Evolutionary conservation across 1,284 basidiomycete species (phyloP).

Genomic region (Boletus semigastroideus): DNA sequence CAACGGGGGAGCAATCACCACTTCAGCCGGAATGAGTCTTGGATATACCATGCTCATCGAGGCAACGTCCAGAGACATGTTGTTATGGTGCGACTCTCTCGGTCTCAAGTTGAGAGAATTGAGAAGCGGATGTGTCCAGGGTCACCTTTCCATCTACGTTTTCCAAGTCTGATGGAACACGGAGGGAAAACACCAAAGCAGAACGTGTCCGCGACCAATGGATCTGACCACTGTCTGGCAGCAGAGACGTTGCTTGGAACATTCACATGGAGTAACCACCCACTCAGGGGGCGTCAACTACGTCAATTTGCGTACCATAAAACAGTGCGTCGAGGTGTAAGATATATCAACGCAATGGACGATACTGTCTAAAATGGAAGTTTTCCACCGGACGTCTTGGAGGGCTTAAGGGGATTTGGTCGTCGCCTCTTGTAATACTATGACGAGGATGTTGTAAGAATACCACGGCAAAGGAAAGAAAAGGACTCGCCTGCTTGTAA

Average conservation of each 20-base stretch:
- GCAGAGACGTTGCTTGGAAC: background rate
- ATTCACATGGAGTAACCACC: background rate
- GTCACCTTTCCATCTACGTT: background rate
- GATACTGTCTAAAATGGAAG: constrained; percentile 47
- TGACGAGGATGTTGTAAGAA: constrained; percentile 5
- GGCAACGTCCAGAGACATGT: too few species aligned
- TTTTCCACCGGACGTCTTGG: constrained; percentile 43
- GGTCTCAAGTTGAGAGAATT: background rate
- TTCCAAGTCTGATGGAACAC: background rate
- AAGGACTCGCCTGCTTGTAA: constrained; percentile 58
- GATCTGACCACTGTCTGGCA: background rate
- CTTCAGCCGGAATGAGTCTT: too few species aligned
- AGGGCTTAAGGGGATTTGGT: constrained; percentile 54
- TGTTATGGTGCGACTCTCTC: too few species aligned
- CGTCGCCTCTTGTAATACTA: constrained; percentile 53
- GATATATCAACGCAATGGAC: background rate
- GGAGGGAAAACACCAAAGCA: background rate
- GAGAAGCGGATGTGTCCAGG: background rate
- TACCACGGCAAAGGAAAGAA: background rate
- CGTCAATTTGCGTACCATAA: background rate
- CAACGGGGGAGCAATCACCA: too few species aligned
- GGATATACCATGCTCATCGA: too few species aligned
- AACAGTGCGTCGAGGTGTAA: background rate
- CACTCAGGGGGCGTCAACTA: background rate
- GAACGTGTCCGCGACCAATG: background rate